Evolutionary conservation across 129 eudicot genomes (phyloP).

Genomic region (Lactuca saligna): DNA sequence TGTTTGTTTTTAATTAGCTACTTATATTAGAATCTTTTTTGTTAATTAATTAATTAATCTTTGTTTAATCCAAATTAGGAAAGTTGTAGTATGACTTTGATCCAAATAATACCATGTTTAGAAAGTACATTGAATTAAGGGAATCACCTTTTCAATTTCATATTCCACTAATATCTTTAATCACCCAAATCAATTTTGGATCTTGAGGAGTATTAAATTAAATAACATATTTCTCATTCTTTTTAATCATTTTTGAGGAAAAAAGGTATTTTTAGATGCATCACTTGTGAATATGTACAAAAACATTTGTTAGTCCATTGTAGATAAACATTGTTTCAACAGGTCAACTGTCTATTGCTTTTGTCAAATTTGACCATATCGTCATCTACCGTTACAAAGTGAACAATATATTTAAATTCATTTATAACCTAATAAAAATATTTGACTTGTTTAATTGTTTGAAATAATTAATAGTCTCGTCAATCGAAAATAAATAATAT

Average conservation of each 20-base stretch:
- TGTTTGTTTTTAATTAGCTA: constrained; percentile 30
- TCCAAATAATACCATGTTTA: constrained; percentile 21
- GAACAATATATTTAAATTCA: not conserved
- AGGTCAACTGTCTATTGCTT: not conserved
- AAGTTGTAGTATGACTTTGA: constrained; percentile 26
- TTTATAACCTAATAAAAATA: not conserved
- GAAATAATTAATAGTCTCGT: not conserved
- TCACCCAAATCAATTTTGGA: constrained; percentile 26
- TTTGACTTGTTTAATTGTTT: not conserved
- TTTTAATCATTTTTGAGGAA: constrained; percentile 5
- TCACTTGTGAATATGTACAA: not conserved
- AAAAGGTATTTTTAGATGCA: not conserved
- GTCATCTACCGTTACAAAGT: not conserved
- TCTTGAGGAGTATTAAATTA: constrained; percentile 18
- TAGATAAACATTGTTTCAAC: not conserved
- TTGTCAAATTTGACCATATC: not conserved
- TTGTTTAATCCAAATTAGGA: constrained; percentile 37
- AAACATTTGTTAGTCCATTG: not conserved
- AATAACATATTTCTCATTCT: not conserved
- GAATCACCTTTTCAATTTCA: constrained; percentile 15
- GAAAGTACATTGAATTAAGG: constrained; percentile 18
- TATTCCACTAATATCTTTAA: constrained; percentile 12
- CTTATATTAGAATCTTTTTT: constrained; percentile 28
- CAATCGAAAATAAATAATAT: not conserved
- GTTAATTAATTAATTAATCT: constrained; percentile 28